phyloP scores from a whole-genome alignment of 805 yeast species.

The Cyberlindnera suaveolens region DNA sequence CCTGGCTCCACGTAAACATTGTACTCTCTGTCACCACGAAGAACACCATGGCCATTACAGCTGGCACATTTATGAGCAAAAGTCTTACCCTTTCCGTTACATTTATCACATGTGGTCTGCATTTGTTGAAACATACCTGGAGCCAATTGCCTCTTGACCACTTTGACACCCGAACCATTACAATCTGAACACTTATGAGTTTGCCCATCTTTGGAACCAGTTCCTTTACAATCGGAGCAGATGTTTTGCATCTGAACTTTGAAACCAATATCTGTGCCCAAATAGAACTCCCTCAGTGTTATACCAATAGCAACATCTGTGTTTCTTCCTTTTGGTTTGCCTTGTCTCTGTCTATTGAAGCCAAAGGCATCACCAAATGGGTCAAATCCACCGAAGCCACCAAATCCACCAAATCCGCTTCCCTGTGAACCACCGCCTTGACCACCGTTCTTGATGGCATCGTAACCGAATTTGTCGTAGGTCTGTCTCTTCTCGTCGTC shows the following conservation, averaged over 20 bases:
- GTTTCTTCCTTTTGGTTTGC: conserved; percentile 55
- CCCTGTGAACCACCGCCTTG: conserved; percentile 23
- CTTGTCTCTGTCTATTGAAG: conserved; percentile 28
- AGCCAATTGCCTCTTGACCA: conserved; percentile 68
- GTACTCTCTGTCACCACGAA: conserved; percentile 48
- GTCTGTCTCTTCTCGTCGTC: conserved; percentile 61
- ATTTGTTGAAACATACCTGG: conserved; percentile 88
- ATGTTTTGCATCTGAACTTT: conserved; percentile 62
- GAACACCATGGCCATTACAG: conserved; percentile 70
- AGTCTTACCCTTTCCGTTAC: conserved; percentile 71
- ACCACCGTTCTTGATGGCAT: conserved; percentile 57
- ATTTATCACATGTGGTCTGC: conserved; percentile 71
- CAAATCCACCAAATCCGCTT: conserved; percentile 28
- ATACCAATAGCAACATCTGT: conserved; percentile 50
- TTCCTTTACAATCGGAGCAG: conserved; percentile 75
- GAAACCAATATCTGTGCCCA: conserved; percentile 60
- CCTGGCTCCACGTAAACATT: conserved; percentile 67
- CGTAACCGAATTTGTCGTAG: conserved; percentile 76
- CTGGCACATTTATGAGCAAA: conserved; percentile 57
- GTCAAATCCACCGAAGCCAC: conserved; percentile 52
- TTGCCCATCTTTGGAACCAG: conserved; percentile 79
- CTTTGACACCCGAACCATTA: conserved; percentile 65
- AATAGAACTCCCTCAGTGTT: conserved; percentile 59
- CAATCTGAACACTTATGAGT: conserved; percentile 62
- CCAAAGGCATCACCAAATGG: conserved; percentile 62